A percentile compares a stretch with the other conserved stretches of the same genome.
Conservation (phyloP, 2,329 filamentous ascomycete species). For the Cordyceps tenuipes region DNA sequence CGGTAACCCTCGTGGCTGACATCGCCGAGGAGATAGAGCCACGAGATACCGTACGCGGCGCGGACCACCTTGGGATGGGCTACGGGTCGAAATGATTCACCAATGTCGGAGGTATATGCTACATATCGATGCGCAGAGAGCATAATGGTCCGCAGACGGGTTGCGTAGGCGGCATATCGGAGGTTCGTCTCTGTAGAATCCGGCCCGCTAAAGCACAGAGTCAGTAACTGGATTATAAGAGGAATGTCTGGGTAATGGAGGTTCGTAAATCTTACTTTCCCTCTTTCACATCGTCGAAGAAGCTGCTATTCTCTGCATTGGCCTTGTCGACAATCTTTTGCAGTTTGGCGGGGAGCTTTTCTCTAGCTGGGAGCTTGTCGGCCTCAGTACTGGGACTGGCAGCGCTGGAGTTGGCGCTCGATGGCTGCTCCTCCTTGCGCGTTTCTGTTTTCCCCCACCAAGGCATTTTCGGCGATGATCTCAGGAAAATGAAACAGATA, state of each 20-base stretch:
- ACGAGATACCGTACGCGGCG: slow-evolving; percentile 81
- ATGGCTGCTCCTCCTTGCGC: slow-evolving; percentile 19
- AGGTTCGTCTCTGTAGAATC: slow-evolving; percentile 79
- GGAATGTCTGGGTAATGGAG: background rate
- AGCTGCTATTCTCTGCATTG: slow-evolving; percentile 55
- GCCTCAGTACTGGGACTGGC: slow-evolving; percentile 25
- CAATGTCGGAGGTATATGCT: slow-evolving; percentile 93
- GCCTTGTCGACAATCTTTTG: slow-evolving; percentile 50
- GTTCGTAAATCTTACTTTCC: slow-evolving; percentile 55
- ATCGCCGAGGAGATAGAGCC: slow-evolving; percentile 87
- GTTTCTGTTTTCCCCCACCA: slow-evolving; percentile 37
- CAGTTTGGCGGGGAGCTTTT: slow-evolving; percentile 46
- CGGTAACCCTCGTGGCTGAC: slow-evolving; percentile 93
- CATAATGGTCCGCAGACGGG: slow-evolving; percentile 77
- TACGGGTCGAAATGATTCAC: slow-evolving; percentile 89
- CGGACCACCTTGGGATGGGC: slow-evolving; percentile 78
- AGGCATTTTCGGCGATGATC: slow-evolving; percentile 20
- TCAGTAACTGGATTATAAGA: slow-evolving; percentile 15
- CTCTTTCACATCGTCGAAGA: slow-evolving; percentile 69
- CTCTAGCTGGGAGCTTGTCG: slow-evolving; percentile 37
- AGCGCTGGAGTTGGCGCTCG: slow-evolving; percentile 12
- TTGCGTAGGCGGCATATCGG: slow-evolving; percentile 89
- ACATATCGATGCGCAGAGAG: slow-evolving; percentile 90
- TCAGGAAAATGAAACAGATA: background rate
- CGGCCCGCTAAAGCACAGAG: slow-evolving; percentile 29